These are phyloP conservation scores for Phytophthora idaei DNA, from an alignment of 352 stramenopile genomes.

Conservation along the genomic window DNA sequence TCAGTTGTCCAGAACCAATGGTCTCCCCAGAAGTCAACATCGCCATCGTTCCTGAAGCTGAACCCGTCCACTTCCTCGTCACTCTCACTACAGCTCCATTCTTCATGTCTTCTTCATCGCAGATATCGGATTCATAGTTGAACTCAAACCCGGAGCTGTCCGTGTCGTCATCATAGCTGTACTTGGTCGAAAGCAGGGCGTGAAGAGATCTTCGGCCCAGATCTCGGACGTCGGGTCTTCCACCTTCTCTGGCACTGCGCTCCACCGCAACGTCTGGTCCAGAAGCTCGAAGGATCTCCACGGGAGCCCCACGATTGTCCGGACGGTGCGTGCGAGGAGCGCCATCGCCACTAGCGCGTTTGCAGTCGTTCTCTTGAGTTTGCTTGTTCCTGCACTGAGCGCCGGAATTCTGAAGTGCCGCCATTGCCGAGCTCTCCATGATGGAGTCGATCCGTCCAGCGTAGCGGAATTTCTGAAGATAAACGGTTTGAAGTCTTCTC, in stretches of 20 bases:
- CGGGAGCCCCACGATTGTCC: conserved; percentile 17
- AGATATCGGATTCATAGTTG: conserved; percentile 26
- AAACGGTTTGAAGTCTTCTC: conserved; percentile 17
- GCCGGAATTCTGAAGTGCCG: conserved; percentile 25
- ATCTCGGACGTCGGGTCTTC: conserved; percentile 18
- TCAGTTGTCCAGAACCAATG: conserved; percentile 25
- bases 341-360: conserved; percentile 28
- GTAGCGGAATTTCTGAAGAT: conserved; percentile 16
- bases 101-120: conserved; percentile 15
- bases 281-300: conserved; percentile 26
- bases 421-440: background rate
- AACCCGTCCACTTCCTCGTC: conserved; percentile 28
- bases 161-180: conserved; percentile 14
- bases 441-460: conserved; percentile 5
- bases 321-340: conserved; percentile 30
- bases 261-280: conserved; percentile 21
- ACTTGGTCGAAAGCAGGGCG: background rate
- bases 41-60: conserved; percentile 10
- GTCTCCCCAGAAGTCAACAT: conserved; percentile 28
- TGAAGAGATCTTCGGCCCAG: conserved; percentile 32
- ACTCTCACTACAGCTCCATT: conserved; percentile 27
- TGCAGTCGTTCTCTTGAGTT: conserved; percentile 26
- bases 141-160: conserved; percentile 34
- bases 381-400: conserved; percentile 5
- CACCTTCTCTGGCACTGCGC: background rate